phyloP scores from a whole-genome alignment of 2,329 filamentous ascomycete species.

The Tolypocladium pustulatum region DNA sequence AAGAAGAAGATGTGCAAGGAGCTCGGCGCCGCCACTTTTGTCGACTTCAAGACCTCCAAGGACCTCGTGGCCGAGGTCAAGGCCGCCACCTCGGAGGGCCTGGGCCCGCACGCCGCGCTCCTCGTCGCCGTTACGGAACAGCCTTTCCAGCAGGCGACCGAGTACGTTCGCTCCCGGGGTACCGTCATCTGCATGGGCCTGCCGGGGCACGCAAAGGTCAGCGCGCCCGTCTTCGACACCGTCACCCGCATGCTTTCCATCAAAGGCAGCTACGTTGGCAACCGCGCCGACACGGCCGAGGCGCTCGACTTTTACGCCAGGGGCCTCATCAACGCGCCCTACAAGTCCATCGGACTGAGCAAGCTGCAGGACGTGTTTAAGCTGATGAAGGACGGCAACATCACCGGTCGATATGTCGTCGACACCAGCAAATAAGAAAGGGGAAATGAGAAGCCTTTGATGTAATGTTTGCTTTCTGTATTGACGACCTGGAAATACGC shows the following conservation, averaged over 20 bases:
- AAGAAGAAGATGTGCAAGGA: slow-evolving; percentile 61
- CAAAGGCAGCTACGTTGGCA: slow-evolving; percentile 89
- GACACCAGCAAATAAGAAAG: slow-evolving; percentile 53
- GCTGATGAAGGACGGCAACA: slow-evolving; percentile 58
- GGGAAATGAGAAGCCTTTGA: background rate
- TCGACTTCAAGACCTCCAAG: slow-evolving; percentile 70
- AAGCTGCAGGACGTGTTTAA: slow-evolving; percentile 75
- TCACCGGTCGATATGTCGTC: slow-evolving; percentile 71
- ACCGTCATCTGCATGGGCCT: slow-evolving; percentile 83
- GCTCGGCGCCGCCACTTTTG: slow-evolving; percentile 61
- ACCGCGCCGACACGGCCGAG: slow-evolving; percentile 78
- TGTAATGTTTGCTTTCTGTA: background rate
- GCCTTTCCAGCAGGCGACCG: slow-evolving; percentile 90
- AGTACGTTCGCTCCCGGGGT: slow-evolving; percentile 76
- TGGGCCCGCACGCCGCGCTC: slow-evolving; percentile 79
- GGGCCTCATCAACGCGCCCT: slow-evolving; percentile 78
- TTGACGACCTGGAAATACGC: background rate
- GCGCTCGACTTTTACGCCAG: slow-evolving; percentile 81
- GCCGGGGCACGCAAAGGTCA: slow-evolving; percentile 68
- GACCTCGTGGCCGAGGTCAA: slow-evolving; percentile 80
- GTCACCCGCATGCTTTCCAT: slow-evolving; percentile 87
- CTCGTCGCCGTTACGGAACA: slow-evolving; percentile 80
- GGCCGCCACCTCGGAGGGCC: slow-evolving; percentile 65
- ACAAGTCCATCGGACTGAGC: slow-evolving; percentile 72
- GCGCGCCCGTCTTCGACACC: slow-evolving; percentile 79